phyloP scores from a whole-genome alignment of 2,329 filamentous ascomycete genomes.

The Alternaria viburni region DNA sequence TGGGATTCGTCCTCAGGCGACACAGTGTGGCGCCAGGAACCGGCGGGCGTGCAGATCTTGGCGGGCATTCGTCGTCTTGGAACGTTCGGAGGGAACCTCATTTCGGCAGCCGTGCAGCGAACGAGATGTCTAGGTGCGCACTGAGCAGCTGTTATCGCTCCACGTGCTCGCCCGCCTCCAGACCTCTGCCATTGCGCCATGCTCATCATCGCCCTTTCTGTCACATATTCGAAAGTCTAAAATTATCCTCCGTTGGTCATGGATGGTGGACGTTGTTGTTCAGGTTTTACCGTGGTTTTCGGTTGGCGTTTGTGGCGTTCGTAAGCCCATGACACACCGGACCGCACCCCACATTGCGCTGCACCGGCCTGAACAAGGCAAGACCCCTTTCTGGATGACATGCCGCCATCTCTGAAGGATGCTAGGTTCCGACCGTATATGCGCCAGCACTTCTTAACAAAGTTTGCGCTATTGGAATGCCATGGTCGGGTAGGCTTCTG shows the following conservation, averaged over 20 bases:
- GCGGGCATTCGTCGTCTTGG: background rate
- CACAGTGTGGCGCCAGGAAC: background rate
- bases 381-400: conserved; percentile 7
- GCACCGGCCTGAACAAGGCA: background rate
- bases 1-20: background rate
- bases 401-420: background rate
- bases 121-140: background rate
- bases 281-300: background rate
- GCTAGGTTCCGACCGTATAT: background rate
- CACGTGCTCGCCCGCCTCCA: background rate
- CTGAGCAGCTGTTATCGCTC: background rate
- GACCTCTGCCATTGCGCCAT: background rate
- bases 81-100: background rate
- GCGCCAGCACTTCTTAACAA: background rate
- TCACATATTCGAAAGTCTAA: background rate
- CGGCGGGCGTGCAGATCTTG: background rate
- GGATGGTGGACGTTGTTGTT: background rate
- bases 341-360: conserved; percentile 3
- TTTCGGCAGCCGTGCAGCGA: conserved; percentile 1
- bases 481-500: background rate
- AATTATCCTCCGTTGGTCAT: background rate
- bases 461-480: conserved; percentile 9
- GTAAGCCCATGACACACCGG: background rate
- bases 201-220: background rate
- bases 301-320: conserved; percentile 4